A percentile compares a stretch with the other conserved stretches of the same genome.
Evolutionary conservation across 768 basidiomycete species (phyloP).

Genomic region (Boletus rubropictus): DNA sequence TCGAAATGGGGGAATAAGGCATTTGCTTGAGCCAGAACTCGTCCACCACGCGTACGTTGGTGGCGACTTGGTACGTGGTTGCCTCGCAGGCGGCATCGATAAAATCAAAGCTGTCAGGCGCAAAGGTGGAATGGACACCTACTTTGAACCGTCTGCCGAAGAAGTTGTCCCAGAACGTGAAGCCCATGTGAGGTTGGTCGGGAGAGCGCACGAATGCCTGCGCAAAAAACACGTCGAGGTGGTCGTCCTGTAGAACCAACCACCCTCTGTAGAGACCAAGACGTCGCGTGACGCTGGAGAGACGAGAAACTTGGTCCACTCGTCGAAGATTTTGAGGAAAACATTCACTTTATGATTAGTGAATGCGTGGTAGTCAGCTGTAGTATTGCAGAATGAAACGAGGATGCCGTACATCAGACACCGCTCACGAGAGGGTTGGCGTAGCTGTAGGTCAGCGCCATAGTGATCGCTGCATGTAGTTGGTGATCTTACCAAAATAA

Average conservation of each 20-base stretch:
- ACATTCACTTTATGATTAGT: conserved; percentile 40
- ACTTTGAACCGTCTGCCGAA: conserved; percentile 35
- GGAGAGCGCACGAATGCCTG: conserved; percentile 40
- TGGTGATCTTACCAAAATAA: not conserved
- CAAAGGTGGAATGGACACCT: conserved; percentile 35
- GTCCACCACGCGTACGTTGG: conserved; percentile 34
- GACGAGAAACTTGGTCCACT: conserved; percentile 45
- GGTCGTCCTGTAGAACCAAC: conserved; percentile 39
- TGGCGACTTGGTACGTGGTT: conserved; percentile 37
- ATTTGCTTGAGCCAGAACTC: conserved; percentile 58
- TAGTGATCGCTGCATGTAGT: conserved; percentile 8
- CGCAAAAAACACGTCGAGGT: conserved; percentile 28
- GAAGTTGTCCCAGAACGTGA: conserved; percentile 48
- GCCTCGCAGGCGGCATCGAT: conserved; percentile 53
- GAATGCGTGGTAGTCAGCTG: conserved; percentile 20
- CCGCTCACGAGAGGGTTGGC: conserved; percentile 10
- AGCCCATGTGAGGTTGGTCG: conserved; percentile 37
- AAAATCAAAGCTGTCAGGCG: conserved; percentile 24
- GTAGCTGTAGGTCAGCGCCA: conserved; percentile 14
- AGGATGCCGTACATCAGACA: conserved; percentile 19
- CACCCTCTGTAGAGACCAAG: conserved; percentile 33
- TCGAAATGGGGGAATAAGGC: conserved; percentile 51
- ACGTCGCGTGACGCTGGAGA: conserved; percentile 40
- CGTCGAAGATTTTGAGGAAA: conserved; percentile 18
- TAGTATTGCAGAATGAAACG: conserved; percentile 20